Percentiles rank a stretch among this genome's conserved stretches.
These are phyloP conservation scores for Phytophthora fragariae DNA, from an alignment of 352 stramenopile species.

Conservation along the genomic window DNA sequence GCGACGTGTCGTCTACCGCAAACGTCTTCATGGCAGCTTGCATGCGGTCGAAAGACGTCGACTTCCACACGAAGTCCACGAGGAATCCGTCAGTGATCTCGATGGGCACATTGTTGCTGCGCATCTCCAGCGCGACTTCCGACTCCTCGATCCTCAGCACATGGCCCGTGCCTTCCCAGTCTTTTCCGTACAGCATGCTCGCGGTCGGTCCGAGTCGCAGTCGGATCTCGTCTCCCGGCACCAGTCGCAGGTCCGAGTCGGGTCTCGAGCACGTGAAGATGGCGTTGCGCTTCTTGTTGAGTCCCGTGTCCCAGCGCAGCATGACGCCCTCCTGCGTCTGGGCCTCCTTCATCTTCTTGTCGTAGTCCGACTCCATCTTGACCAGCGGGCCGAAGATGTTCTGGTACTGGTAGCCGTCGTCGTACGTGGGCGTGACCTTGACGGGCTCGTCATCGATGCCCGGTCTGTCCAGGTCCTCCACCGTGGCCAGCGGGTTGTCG, in stretches of 20 bases:
- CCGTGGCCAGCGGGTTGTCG: conserved; percentile 95
- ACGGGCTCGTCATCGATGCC: conserved; percentile 91
- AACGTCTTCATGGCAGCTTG: conserved; percentile 99
- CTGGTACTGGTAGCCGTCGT: conserved; percentile 99
- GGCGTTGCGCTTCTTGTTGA: conserved; percentile 97
- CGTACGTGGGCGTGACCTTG: conserved; percentile 93
- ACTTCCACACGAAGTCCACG: conserved; percentile 99
- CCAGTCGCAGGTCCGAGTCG: conserved; percentile 91
- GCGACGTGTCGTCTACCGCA: conserved; percentile 97
- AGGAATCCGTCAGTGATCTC: conserved; percentile 97
- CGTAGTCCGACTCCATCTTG: conserved; percentile 99
- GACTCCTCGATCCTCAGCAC: conserved; percentile 90
- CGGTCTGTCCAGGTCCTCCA: conserved; percentile 96
- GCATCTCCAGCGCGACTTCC: conserved; percentile 89
- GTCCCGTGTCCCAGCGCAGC: conserved; percentile 95
- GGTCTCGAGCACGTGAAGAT: conserved; percentile 95
- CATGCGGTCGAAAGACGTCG: conserved; percentile 99
- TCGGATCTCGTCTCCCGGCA: conserved; percentile 97
- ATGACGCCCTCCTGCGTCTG: conserved; percentile 95
- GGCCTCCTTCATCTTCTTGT: conserved; percentile 99
- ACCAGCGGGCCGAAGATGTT: conserved; percentile 99
- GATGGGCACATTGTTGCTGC: conserved; percentile 79
- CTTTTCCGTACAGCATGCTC: conserved; percentile 81
- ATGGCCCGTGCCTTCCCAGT: conserved; percentile 96
- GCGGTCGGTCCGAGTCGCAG: conserved; percentile 90